Percentiles rank a stretch among this genome's conserved stretches.
Conservation (phyloP, 495 filamentous ascomycete species). For the Aspergillus olivimuriae region DNA sequence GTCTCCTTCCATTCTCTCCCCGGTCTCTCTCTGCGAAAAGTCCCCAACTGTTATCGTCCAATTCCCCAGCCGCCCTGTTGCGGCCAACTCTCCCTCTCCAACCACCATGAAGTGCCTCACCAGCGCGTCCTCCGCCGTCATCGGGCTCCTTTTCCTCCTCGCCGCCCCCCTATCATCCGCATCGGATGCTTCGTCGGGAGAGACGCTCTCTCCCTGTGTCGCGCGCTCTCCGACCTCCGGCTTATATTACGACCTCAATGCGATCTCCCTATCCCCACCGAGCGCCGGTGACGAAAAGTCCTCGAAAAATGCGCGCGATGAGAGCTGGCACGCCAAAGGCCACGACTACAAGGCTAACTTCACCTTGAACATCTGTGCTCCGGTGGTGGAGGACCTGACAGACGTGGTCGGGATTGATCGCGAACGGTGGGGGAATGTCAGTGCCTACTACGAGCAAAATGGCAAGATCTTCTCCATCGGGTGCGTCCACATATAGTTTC, state of each 20-base stretch:
- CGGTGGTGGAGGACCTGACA: conserved; percentile 70
- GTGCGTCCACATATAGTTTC: conserved; percentile 36
- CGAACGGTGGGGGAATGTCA: conserved; percentile 68
- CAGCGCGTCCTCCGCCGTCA: conserved; percentile 10
- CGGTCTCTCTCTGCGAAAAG: too few species aligned
- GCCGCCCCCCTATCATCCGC: conserved; percentile 13
- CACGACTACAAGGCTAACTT: conserved; percentile 88
- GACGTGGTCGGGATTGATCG: conserved; percentile 65
- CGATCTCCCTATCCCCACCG: conserved; percentile 56
- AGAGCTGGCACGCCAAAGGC: conserved; percentile 77
- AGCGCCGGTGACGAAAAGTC: conserved; percentile 48
- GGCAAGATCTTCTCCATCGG: conserved; percentile 80
- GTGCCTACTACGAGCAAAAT: conserved; percentile 76
- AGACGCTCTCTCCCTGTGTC: conserved; percentile 57
- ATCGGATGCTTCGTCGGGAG: conserved; percentile 21
- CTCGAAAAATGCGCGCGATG: conserved; percentile 52
- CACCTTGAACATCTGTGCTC: conserved; percentile 87
- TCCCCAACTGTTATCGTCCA: too few species aligned
- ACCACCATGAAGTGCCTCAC: conserved; percentile 18
- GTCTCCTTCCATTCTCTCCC: too few species aligned
- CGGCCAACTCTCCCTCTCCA: not conserved
- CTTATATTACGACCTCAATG: conserved; percentile 83
- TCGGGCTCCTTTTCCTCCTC: conserved; percentile 13
- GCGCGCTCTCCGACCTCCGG: conserved; percentile 66
- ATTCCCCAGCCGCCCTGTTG: too few species aligned